phyloP scores from a whole-genome alignment of 169 alveolate genomes.

The Cryptosporidium sp. region DNA sequence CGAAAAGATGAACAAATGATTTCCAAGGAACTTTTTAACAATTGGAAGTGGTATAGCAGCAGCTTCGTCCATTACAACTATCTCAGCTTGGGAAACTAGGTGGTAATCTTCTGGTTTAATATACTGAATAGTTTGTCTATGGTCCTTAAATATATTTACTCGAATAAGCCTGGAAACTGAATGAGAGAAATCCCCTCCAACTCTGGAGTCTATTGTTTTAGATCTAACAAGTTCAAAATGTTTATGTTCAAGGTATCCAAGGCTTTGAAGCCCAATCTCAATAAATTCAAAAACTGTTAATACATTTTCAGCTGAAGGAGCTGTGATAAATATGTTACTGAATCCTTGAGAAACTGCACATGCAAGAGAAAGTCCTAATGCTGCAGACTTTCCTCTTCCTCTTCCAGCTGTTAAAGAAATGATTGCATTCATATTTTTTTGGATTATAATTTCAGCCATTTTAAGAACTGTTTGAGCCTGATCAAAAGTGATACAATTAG shows the following conservation, averaged over 20 bases:
- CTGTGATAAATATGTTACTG: conserved; percentile 96
- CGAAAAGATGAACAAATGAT: conserved; percentile 94
- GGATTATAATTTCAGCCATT: conserved; percentile 84
- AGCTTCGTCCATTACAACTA: conserved; percentile 99
- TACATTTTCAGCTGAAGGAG: conserved; percentile 98
- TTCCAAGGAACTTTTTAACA: conserved; percentile 92
- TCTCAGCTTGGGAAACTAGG: conserved; percentile 80
- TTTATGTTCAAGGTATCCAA: conserved; percentile 92
- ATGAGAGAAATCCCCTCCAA: conserved; percentile 77
- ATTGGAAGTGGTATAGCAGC: conserved; percentile 99
- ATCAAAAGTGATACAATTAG: conserved; percentile 80
- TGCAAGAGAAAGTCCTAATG: conserved; percentile 95
- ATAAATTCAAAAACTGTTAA: conserved; percentile 97
- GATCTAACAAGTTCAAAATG: conserved; percentile 89
- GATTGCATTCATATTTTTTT: conserved; percentile 83
- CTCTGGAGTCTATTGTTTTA: conserved; percentile 61
- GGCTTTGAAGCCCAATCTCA: conserved; percentile 92
- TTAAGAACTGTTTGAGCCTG: conserved; percentile 90
- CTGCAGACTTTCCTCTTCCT: conserved; percentile 99
- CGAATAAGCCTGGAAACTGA: conserved; percentile 82
- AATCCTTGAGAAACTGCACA: conserved; percentile 91
- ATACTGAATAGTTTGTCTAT: conserved; percentile 90
- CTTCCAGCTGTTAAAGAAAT: conserved; percentile 95
- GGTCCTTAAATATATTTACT: conserved; percentile 87
- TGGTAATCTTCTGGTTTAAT: conserved; percentile 87